Evolutionary conservation across 2,329 filamentous ascomycete genomes (phyloP), one percentile per base, ranked within the genome.

Genomic region (Colletotrichum theobromicola): DNA sequence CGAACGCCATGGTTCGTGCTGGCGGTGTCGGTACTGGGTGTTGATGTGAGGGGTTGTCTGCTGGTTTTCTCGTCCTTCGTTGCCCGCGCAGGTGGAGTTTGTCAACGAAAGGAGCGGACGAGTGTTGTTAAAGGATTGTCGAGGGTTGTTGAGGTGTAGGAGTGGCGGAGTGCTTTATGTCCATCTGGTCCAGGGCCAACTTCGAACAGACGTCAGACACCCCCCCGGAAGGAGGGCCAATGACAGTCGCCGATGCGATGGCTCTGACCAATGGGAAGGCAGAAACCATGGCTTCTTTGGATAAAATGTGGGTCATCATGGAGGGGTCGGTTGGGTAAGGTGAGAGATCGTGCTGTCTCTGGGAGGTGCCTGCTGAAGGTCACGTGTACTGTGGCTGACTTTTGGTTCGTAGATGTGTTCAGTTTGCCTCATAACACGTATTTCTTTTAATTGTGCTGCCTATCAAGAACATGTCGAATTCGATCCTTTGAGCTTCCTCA

Each of bases 131-230:
- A 18, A 30, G 16, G 55, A 32, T 32, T 32, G 55, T 58, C 26
- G 4, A 32, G 13, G 55, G 28, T 7, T 5, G 26, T 30, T 94
- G 95, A 78, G 28, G 18, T 18, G 67, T 55, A 58, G 53, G 18
- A 37, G 35, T 7, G 15, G 50, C 21, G 26, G 53, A 61, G 53
- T 21, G 4, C 28, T 35, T 61, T 61, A 32, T 61, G 32, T 61
- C 57, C 57, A 50, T 50, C 42, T 50, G 42, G 42, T 50, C 42
- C n/a, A 50, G 42, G 57, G 15, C 30, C 57, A 61, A 50, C 26
- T 58, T 58, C 55, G 55, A 58, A 58, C 55, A 32, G 55, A 58
- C 55, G 55, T 58, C 55, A 58, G 55, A 58, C 55, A 58, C 16
- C 55, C 55, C 24, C 55, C 26, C 30, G 26, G 26, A 28, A 28